Evolutionary conservation across 306 rosid species (phyloP).

Genomic region (Prunus davidiana): DNA sequence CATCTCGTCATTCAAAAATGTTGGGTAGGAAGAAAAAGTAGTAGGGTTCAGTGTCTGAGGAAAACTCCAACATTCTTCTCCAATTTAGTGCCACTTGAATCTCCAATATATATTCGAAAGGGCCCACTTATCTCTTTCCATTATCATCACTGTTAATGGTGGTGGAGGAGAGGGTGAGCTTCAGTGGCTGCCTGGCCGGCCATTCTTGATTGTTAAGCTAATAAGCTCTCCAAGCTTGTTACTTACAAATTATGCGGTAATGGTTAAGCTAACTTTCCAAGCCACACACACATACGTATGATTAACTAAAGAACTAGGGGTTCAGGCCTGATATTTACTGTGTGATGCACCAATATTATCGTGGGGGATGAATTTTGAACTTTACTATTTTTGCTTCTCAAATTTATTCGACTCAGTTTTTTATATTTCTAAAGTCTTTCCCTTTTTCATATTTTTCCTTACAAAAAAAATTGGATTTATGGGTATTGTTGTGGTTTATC

Average conservation of each 20-base stretch:
- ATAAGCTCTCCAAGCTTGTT: no score
- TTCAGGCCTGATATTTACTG: not conserved
- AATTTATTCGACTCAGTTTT: not conserved
- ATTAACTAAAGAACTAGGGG: not conserved
- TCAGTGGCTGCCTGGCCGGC: no score
- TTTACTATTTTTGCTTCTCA: not conserved
- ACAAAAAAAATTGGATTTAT: not conserved
- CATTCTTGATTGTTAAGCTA: no score
- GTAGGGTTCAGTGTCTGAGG: not conserved
- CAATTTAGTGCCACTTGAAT: conserved; percentile 11
- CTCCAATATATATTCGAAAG: not conserved
- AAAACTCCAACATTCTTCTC: conserved; percentile 1
- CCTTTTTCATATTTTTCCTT: not conserved
- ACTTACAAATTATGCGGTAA: not conserved
- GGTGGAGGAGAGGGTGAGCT: no score
- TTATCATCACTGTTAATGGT: not conserved
- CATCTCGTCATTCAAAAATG: not conserved
- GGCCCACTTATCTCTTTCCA: not conserved
- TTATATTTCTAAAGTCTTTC: not conserved
- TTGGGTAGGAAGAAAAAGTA: not conserved
- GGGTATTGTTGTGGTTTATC: not conserved
- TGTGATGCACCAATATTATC: not conserved
- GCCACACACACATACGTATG: not conserved
- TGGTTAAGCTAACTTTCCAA: not conserved
- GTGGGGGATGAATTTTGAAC: not conserved